Base-by-base conservation (phyloP, 495 filamentous ascomycete genomes). In the Clohesyomyces aquaticus region DNA sequence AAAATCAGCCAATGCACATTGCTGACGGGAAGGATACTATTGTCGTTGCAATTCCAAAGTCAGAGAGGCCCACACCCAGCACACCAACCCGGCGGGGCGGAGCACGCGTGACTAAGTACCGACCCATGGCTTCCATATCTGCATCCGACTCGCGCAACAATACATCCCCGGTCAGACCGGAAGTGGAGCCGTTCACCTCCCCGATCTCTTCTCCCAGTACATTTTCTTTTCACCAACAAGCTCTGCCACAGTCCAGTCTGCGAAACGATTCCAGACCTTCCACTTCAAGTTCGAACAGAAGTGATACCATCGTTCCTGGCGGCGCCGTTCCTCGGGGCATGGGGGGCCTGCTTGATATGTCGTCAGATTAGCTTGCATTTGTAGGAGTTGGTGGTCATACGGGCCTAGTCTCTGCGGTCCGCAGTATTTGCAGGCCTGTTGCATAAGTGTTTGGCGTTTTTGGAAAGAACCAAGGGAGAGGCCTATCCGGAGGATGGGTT, bases 151-250 rank as follows among this genome's bases (percentile, higher is more conserved):
- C 46, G 16, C 61, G 61, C 28, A 50, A 58, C 46, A 65, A 65
- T 28, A 19, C 32, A 9, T 23, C 54, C 12, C 54, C 61, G n/a
- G 16, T 10, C 47, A 26, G 25, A 4, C 58, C 58, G 22, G 48
- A 26, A 41, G 27, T 61, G 48, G 58, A 61, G 21, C 32, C 58
- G 2, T 53, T 61, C 22, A 61, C 58, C 25, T 46, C 58, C 12
- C 28, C 32, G 12, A 29, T 32, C 16, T 18, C 28, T 21, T 28
- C 22, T 52, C 48, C 19, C 22, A 4, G 26, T 28, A 11, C 25
- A 3, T 23, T 57, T 47, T 12, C 2, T 21, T 21, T 26, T 35
- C n/a, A 19, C 22, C 23, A 16, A 21, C 54, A 45, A 6, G n/a
- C 35, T 21, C 52, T n/a, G 19, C 25, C 49, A n/a, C 3, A 52